Evolutionary conservation across 2,329 filamentous ascomycete species (phyloP), one percentile per base, ranked within the genome.

Genomic region (Botryotinia calthae): DNA sequence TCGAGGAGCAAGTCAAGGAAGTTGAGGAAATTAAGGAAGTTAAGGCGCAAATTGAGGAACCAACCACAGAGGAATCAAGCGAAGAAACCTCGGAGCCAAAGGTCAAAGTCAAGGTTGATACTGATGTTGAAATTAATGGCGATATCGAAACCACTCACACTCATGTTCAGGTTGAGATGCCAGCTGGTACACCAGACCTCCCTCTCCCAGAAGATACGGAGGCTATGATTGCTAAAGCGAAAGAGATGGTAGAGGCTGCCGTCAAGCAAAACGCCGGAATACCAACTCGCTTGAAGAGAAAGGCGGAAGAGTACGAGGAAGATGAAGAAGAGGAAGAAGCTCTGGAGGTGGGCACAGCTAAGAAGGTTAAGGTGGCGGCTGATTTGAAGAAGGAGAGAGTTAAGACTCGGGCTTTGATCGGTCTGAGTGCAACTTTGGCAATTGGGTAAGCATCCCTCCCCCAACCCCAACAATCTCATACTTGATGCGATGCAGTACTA

Each of bases 301-400:
- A 83, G 70, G 81, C 74, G 5, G 78, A 75, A 40, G 77, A 80
- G 25, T 84, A 85, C 59, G 83, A 85, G 70, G 85, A 83, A 10
- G 67, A 70, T 8, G 72, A 64, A 1, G 72, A 73, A 22, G 67
- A 58, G 28, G 44, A 68, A 48, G 64, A 70, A 25, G 8, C 40
- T 12, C 25, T 22, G 7, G 65, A 72, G 28, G 51, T 56, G 51
- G 83, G 83, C 6, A 84, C 84, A 65, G 82, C 90, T 81, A 98
- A 98, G 88, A 93, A 91, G 80, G 89, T 88, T 58, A 93, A 91
- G 86, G 92, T 94, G 1, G 92, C 96, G 81, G 65, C 75, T 2
- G 91, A 96, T 82, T 82, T 97, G 77, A 91, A 91, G 82, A 95
- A 94, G 84, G 92, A 97, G 83, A 92, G 90, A 80, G 93, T 98